Conservation (phyloP, 306 rosid species). For the Vachellia collinsii region DNA sequence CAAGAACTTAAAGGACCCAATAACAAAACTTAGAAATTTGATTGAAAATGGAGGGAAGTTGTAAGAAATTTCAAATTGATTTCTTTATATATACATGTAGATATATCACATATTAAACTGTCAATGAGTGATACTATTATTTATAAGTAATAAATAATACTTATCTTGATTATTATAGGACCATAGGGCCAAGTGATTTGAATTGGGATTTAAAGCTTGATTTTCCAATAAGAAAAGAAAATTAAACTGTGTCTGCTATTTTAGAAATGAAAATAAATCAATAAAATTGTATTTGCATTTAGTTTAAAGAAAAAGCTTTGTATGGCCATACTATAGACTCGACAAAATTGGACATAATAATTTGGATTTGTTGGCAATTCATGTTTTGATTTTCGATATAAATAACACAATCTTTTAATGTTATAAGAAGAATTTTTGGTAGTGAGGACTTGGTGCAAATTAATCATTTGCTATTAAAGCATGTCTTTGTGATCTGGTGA, state of each 20-base stretch:
- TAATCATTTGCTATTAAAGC: not conserved
- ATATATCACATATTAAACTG: not conserved
- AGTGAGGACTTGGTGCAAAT: not conserved
- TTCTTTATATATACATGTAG: too few relatives aligned
- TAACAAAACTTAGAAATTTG: too few relatives aligned
- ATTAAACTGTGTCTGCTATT: not conserved
- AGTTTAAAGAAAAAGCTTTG: not conserved
- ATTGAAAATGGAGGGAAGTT: too few relatives aligned
- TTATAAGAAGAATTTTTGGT: not conserved
- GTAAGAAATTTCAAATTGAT: not conserved
- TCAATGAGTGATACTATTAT: not conserved
- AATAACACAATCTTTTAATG: not conserved
- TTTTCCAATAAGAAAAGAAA: not conserved
- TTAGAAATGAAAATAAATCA: not conserved
- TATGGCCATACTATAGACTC: not conserved
- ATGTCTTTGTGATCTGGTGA: slow-evolving; percentile 13
- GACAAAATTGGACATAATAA: not conserved
- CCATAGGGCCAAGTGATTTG: not conserved
- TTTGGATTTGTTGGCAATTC: not conserved
- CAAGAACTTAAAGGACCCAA: too few relatives aligned
- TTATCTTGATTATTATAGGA: not conserved
- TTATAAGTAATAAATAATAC: not conserved
- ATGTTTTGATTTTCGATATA: not conserved
- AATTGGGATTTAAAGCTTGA: not conserved
- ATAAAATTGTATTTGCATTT: not conserved